Evolutionary conservation across 441 rosid species (phyloP), one percentile per base, ranked within the genome.

Genomic region (Breynia disticha): DNA sequence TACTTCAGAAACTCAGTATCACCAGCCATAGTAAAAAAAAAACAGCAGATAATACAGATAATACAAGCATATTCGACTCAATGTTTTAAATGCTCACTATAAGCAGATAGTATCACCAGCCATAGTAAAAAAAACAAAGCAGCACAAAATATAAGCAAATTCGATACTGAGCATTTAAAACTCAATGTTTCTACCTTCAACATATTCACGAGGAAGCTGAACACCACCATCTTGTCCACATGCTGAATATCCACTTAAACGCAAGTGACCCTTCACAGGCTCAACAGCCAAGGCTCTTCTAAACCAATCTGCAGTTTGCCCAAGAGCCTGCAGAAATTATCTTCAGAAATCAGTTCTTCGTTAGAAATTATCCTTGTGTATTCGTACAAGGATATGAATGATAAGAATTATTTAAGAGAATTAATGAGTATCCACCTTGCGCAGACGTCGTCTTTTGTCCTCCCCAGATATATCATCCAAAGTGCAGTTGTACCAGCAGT

Each of bases 151-250:
- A 28, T 28, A 48, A 54, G 21, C 22, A 70, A 46, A 21, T 28
- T 28, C 7, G 35, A 28, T 28, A 28, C 7, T 28, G 35, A 28
- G 48, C 22, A 54, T 42, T 55, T 48, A 61, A 54, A 28, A 37
- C 43, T 35, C 41, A 50, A 57, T 32, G 49, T 63, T 24, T 54
- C 67, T 81, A 89, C 99, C 97, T 77, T 87, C 99, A n/a, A 94
- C 83, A 52, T 89, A 94, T 78, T 76, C 85, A 22, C 74, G 95
- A 41, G 99, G 97, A 74, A 94, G 95, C 68, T 84, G 99, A 42
- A 94, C 99, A 16, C 99, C 99, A 43, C 99, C 99, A 75, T 94
- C 99, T 74, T 94, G 99, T 22, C 97, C 99, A 67, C 99, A 94
- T 0, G 99, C 99, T 50, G 99, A 94, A 68, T 94, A 94, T 68